Evolutionary conservation across 306 rosid genomes (phyloP).

Genomic region (Rosa persica): DNA sequence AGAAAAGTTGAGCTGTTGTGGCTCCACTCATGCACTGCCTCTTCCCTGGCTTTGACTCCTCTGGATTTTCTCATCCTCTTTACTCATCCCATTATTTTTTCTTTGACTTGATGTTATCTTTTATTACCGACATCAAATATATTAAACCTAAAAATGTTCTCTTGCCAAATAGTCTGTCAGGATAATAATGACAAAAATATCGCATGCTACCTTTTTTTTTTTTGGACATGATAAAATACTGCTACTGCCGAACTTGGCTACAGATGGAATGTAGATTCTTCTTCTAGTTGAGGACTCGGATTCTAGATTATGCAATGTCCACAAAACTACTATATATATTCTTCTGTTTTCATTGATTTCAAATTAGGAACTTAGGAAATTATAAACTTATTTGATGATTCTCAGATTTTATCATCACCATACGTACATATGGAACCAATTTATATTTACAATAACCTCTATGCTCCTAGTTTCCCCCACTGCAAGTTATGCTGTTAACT

Average conservation of each 20-base stretch:
- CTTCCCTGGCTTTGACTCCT: constrained; percentile 74
- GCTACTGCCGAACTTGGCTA: neutral
- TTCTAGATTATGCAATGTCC: neutral
- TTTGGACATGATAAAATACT: neutral
- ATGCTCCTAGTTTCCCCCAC: neutral
- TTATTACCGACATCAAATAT: neutral
- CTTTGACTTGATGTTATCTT: neutral
- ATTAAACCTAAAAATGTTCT: neutral
- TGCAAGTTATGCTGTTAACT: neutral
- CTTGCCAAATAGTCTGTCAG: neutral
- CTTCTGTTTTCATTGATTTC: neutral
- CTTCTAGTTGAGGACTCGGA: neutral
- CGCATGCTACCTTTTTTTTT: neutral
- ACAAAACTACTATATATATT: neutral
- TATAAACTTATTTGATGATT: neutral
- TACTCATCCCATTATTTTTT: neutral
- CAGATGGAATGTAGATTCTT: neutral
- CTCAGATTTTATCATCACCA: neutral
- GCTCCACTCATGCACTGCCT: constrained; percentile 95
- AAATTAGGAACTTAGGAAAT: neutral
- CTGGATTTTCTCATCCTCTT: neutral
- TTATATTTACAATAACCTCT: neutral
- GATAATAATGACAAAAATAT: neutral
- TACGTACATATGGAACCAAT: neutral
- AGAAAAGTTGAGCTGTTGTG: constrained; percentile 40